Conservation (phyloP, 148 eudicot species). For the Fagopyrum esculentum region DNA sequence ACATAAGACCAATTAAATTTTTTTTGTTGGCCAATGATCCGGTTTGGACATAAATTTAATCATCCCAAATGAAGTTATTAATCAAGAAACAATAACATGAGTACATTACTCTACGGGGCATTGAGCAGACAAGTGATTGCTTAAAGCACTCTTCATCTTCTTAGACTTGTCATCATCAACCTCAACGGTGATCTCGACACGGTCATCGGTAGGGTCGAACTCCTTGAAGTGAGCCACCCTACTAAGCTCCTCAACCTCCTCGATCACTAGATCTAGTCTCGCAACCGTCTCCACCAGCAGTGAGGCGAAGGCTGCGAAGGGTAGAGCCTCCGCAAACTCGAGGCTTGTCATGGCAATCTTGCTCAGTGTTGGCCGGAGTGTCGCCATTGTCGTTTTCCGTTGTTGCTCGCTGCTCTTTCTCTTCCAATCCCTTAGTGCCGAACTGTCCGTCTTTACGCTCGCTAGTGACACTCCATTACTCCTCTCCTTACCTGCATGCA, state of each 20-base stretch:
- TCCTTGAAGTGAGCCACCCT: slow-evolving; percentile 65
- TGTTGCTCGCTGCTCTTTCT: slow-evolving; percentile 21
- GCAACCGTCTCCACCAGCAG: slow-evolving; percentile 85
- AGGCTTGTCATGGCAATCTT: slow-evolving; percentile 63
- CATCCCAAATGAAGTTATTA: neutral
- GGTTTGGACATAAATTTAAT: neutral
- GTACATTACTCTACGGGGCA: slow-evolving; percentile 19
- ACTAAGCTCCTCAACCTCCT: slow-evolving; percentile 83
- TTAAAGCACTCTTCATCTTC: slow-evolving; percentile 18
- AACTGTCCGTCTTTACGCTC: slow-evolving; percentile 48
- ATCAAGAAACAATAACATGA: neutral
- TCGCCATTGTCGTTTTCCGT: slow-evolving; percentile 16
- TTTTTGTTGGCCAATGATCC: neutral
- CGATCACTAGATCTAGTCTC: slow-evolving; percentile 73
- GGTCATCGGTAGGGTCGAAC: slow-evolving; percentile 19
- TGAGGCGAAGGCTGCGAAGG: slow-evolving; percentile 92
- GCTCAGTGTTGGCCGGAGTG: slow-evolving; percentile 58
- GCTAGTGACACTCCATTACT: slow-evolving; percentile 23
- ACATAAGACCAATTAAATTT: too few relatives aligned
- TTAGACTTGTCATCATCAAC: slow-evolving; percentile 10
- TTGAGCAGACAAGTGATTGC: slow-evolving; percentile 56
- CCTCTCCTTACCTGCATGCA: neutral
- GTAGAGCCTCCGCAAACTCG: slow-evolving; percentile 95
- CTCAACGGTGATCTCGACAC: slow-evolving; percentile 15
- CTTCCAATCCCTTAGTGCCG: slow-evolving; percentile 51